A percentile compares a stretch with the other conserved stretches of the same genome.
phyloP scores from a whole-genome alignment of 192 early-diverging fungal genomes.

The Podila epigama region DNA sequence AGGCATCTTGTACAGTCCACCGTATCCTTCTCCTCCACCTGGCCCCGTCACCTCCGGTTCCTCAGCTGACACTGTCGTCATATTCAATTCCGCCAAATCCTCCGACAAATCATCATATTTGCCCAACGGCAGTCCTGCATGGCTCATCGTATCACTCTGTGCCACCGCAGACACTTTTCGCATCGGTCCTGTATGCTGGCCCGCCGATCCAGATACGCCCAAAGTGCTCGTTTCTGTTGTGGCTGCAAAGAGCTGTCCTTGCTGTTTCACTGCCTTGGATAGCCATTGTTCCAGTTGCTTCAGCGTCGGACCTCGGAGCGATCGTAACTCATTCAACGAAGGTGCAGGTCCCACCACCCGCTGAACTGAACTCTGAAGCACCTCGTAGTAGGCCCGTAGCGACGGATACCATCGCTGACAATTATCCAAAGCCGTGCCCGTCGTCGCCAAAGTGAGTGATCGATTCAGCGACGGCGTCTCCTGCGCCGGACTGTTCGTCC shows the following conservation, averaged over 20 bases:
- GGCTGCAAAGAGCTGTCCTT: constrained; percentile 10
- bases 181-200: no score
- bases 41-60: constrained; percentile 42
- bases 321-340: constrained; percentile 14
- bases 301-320: constrained; percentile 24
- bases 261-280: constrained; percentile 1
- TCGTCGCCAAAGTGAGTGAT: constrained; percentile 16
- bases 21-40: constrained; percentile 42
- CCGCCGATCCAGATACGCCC: no score
- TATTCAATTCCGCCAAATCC: not conserved
- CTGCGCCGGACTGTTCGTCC: constrained; percentile 22
- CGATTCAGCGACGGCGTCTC: constrained; percentile 15
- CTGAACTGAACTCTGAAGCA: constrained; percentile 10
- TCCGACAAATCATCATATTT: not conserved
- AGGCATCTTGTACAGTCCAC: constrained; percentile 45
- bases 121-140: constrained; percentile 3
- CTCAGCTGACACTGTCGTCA: not conserved
- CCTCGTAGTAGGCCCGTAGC: constrained; percentile 25
- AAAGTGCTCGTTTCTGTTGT: not conserved
- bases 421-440: constrained; percentile 42
- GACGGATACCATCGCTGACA: constrained; percentile 40
- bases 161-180: constrained; percentile 3
- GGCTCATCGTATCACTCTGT: constrained; percentile 8
- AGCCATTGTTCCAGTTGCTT: constrained; percentile 39
- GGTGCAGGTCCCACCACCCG: constrained; percentile 16